These are phyloP conservation scores for Rhypophila decipiens DNA, from an alignment of 495 filamentous ascomycete species.

Conservation along the genomic window DNA sequence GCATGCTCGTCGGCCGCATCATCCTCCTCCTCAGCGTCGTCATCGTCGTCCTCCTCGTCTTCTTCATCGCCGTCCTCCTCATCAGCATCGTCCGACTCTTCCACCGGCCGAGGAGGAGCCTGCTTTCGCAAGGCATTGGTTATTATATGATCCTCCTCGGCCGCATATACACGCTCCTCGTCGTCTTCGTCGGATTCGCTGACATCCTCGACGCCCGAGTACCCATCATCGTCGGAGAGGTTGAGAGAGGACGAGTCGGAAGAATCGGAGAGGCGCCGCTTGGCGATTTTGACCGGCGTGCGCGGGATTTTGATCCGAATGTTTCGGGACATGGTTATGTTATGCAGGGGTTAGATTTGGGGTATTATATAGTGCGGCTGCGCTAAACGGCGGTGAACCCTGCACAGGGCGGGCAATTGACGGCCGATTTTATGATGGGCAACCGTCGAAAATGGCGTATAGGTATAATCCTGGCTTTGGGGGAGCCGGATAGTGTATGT, in stretches of 20 bases:
- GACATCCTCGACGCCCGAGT: conserved; percentile 70
- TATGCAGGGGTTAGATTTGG: conserved; percentile 17
- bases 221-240: conserved; percentile 60
- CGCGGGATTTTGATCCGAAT: conserved; percentile 42
- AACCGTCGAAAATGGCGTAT: neutral
- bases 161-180: conserved; percentile 62
- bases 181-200: conserved; percentile 68
- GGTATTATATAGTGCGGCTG: conserved; percentile 10
- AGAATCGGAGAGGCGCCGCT: conserved; percentile 33
- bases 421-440: no score
- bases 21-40: conserved; percentile 23
- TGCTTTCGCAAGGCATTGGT: conserved; percentile 27
- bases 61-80: conserved; percentile 25
- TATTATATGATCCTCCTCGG: conserved; percentile 68
- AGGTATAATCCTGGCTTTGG: neutral
- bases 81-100: conserved; percentile 24
- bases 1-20: conserved; percentile 36
- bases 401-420: neutral
- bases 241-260: conserved; percentile 42
- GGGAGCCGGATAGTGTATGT: neutral
- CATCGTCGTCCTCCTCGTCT: conserved; percentile 36
- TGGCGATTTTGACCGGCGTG: conserved; percentile 33
- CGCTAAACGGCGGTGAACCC: conserved; percentile 34
- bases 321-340: conserved; percentile 45
- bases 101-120: conserved; percentile 36